These are phyloP conservation scores for Epichloe gansuensis DNA, from an alignment of 2,329 filamentous ascomycete species.

Conservation along the genomic window DNA sequence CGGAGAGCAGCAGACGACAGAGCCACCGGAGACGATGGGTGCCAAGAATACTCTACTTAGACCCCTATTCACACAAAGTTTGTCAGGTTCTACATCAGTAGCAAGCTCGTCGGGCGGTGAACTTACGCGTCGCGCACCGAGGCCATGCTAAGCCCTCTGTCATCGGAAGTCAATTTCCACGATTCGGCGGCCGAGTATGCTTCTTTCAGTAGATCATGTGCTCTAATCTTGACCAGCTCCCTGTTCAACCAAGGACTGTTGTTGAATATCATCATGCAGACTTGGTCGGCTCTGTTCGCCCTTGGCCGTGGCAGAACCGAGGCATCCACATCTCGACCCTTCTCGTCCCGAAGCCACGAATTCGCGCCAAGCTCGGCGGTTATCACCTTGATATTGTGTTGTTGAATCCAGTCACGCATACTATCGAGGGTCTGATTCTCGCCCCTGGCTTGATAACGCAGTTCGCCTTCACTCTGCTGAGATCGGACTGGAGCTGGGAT, in stretches of 20 bases:
- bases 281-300: constrained; percentile 4
- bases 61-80: not conserved
- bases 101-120: not conserved
- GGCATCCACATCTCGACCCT: not conserved
- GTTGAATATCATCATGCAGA: constrained; percentile 1
- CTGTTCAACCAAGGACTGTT: constrained; percentile 2
- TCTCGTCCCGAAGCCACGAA: not conserved
- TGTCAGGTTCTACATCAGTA: not conserved
- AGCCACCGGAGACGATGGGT: not conserved
- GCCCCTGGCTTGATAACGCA: constrained; percentile 2
- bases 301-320: not conserved
- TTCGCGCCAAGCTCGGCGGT: not conserved
- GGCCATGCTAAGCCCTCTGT: constrained; percentile 5
- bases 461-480: not conserved
- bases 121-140: constrained; percentile 5
- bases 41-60: not conserved
- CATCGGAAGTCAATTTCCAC: constrained; percentile 1
- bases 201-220: constrained; percentile 1
- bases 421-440: not conserved
- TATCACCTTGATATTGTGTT: not conserved
- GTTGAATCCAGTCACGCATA: not conserved
- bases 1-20: not conserved
- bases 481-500: constrained; percentile 11
- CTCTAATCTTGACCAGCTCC: constrained; percentile 1
- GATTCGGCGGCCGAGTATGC: constrained; percentile 1